Conservation (phyloP, 164 flowering plant species). For the Berberis vulgaris region DNA sequence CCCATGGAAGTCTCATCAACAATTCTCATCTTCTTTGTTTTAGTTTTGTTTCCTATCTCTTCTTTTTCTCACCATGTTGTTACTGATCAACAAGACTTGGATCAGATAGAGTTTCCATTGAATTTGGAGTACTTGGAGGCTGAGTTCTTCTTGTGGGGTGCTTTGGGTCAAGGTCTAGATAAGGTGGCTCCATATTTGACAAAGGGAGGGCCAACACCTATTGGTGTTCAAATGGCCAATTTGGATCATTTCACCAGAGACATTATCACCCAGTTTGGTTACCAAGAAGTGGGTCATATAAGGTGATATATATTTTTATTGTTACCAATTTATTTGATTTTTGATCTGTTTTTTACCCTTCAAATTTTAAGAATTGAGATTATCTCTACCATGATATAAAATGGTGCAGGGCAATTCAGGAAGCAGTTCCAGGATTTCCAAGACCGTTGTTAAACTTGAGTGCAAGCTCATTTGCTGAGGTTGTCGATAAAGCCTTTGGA, state of each 20-base stretch:
- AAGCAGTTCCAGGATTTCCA: conserved; percentile 50
- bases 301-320: conserved; percentile 28
- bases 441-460: conserved; percentile 65
- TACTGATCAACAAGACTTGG: background rate
- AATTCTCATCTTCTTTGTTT: background rate
- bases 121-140: conserved; percentile 79
- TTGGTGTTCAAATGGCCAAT: conserved; percentile 44
- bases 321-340: background rate
- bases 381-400: background rate
- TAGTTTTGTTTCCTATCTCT: background rate
- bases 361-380: background rate
- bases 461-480: conserved; percentile 30
- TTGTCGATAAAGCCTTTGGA: conserved; percentile 52
- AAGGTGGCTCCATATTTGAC: conserved; percentile 37
- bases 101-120: conserved; percentile 31
- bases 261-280: conserved; percentile 52
- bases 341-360: background rate
- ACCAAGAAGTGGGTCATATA: conserved; percentile 75
- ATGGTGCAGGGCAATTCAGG: conserved; percentile 51
- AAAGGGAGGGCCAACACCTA: conserved; percentile 61
- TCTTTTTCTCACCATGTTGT: background rate
- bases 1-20: too few relatives aligned
- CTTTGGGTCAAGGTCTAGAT: conserved; percentile 57
- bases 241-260: conserved; percentile 36
- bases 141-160: conserved; percentile 62